phyloP scores from a whole-genome alignment of 306 rosid species.

The Ziziphus jujuba region DNA sequence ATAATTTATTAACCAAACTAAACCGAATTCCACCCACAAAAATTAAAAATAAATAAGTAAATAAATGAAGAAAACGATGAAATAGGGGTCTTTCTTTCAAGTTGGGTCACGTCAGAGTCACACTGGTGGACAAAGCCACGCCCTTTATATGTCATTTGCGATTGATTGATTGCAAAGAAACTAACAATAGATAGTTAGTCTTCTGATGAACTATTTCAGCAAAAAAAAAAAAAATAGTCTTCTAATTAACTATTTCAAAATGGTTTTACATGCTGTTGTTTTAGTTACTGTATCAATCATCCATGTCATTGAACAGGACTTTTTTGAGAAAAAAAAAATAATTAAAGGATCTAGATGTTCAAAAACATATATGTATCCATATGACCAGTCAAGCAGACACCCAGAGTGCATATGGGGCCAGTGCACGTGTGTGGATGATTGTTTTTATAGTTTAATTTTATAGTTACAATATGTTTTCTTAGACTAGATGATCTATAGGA shows the following conservation, averaged over 20 bases:
- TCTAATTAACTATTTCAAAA: no score
- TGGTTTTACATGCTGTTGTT: no score
- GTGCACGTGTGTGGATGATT: slow-evolving; percentile 8
- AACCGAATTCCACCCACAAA: no score
- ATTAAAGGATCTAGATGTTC: background rate
- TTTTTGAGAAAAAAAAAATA: no score
- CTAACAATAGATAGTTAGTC: background rate
- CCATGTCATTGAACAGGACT: no score
- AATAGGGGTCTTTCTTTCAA: slow-evolving; percentile 4
- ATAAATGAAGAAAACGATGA: slow-evolving; percentile 16
- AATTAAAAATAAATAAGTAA: background rate
- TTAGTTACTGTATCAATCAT: no score
- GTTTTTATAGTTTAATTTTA: background rate
- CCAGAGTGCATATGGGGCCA: slow-evolving; percentile 19
- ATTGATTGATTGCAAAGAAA: background rate
- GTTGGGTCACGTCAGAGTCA: background rate
- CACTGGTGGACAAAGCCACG: slow-evolving; percentile 14
- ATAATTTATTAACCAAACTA: no score
- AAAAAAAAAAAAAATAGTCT: no score
- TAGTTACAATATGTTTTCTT: no score
- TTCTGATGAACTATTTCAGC: background rate
- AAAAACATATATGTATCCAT: background rate
- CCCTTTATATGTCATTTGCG: background rate
- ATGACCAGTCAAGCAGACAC: slow-evolving; percentile 24
- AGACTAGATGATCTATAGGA: no score